Conservation (phyloP, 768 basidiomycete genomes). For the Cantharellus cinnabarinus region DNA sequence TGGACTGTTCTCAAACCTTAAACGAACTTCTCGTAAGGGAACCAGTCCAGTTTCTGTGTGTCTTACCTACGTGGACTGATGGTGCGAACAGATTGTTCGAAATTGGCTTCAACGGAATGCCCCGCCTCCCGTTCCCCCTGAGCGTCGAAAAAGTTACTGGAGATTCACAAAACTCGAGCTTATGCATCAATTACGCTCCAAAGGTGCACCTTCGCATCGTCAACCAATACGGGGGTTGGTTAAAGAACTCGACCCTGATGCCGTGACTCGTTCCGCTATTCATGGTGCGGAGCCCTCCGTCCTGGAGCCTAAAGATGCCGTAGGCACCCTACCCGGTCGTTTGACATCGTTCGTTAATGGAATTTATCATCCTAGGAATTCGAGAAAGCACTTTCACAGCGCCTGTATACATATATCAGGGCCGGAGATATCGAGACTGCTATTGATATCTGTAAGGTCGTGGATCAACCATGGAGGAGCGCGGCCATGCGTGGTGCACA, state of each 20-base stretch:
- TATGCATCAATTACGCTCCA: slow-evolving; percentile 37
- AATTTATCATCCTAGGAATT: slow-evolving; percentile 33
- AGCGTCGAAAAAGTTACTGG: slow-evolving; percentile 67
- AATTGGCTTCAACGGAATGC: slow-evolving; percentile 77
- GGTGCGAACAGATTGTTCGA: slow-evolving; percentile 25
- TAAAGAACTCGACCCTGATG: slow-evolving; percentile 65
- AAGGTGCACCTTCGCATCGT: slow-evolving; percentile 15
- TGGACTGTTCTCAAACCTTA: slow-evolving; percentile 45
- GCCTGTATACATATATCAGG: slow-evolving; percentile 63
- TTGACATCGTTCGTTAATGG: background rate
- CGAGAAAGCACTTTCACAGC: slow-evolving; percentile 57
- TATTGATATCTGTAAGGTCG: slow-evolving; percentile 56
- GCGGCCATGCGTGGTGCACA: slow-evolving; percentile 71
- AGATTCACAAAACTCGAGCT: slow-evolving; percentile 41
- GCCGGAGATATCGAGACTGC: slow-evolving; percentile 76
- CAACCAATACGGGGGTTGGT: slow-evolving; percentile 30
- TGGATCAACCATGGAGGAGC: slow-evolving; percentile 82
- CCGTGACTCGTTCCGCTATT: slow-evolving; percentile 31
- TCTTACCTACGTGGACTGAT: background rate
- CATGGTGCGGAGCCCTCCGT: slow-evolving; percentile 13
- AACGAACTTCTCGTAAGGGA: slow-evolving; percentile 42
- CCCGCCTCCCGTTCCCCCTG: slow-evolving; percentile 35
- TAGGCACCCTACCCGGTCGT: slow-evolving; percentile 19
- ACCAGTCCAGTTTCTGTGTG: background rate
- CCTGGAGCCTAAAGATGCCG: slow-evolving; percentile 60